These are phyloP conservation scores for Suillus bovinus DNA, from an alignment of 768 basidiomycete genomes.

Conservation along the genomic window DNA sequence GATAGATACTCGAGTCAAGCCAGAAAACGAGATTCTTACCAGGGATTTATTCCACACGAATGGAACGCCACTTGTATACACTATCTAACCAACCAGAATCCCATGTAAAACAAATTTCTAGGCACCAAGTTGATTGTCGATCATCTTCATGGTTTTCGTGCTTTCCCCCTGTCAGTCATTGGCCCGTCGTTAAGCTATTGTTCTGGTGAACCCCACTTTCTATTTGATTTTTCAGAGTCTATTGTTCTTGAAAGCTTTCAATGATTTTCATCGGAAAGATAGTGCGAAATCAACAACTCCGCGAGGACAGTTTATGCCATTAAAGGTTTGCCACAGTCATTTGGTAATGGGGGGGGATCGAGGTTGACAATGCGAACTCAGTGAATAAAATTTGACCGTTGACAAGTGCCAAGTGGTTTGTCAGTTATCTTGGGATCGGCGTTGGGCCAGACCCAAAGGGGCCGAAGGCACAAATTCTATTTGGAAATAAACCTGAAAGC, in stretches of 20 bases:
- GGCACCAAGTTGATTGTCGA: conserved; percentile 2
- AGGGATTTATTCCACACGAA: background rate
- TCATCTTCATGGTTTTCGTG: background rate
- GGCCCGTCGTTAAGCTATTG: conserved; percentile 6
- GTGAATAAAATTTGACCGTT: background rate
- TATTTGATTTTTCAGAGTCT: conserved; percentile 4
- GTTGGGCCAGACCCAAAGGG: background rate
- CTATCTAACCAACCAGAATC: background rate
- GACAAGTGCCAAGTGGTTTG: conserved; percentile 2
- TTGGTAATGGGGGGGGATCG: no score
- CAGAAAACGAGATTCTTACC: background rate
- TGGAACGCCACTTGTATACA: background rate
- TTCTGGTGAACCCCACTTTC: conserved; percentile 1
- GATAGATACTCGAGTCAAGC: background rate
- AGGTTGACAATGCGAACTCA: no score
- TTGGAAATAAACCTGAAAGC: background rate
- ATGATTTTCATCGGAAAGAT: no score
- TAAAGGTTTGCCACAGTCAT: conserved; percentile 14
- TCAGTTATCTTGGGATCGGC: background rate
- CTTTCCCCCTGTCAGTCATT: background rate
- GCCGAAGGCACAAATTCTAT: background rate
- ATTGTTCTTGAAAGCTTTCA: conserved; percentile 10
- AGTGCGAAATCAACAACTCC: conserved; percentile 15
- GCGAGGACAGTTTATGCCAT: conserved; percentile 31
- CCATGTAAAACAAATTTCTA: background rate